Percentiles rank a stretch among this genome's conserved stretches.
These are phyloP conservation scores for Candida vaughaniae DNA, from an alignment of 805 yeast species.

Conservation along the genomic window DNA sequence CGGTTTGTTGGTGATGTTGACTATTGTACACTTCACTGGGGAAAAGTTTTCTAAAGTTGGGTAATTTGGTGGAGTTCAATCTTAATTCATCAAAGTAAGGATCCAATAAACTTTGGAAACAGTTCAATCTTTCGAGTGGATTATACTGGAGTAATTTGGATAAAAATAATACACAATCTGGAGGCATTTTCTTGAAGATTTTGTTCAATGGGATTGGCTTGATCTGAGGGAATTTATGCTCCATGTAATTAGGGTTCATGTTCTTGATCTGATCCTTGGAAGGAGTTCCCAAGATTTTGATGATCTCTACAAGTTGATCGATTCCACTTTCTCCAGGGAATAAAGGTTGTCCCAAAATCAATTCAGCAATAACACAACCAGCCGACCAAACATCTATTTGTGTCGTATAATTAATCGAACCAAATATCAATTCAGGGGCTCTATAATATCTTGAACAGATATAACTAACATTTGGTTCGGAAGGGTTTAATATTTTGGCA, in stretches of 20 bases:
- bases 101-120: constrained; percentile 52
- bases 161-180: constrained; percentile 56
- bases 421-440: constrained; percentile 97
- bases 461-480: constrained; percentile 93
- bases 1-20: constrained; percentile 29
- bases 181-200: constrained; percentile 58
- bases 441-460: constrained; percentile 96
- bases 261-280: constrained; percentile 85
- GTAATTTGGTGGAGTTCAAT: constrained; percentile 34
- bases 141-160: constrained; percentile 62
- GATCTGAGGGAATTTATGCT: constrained; percentile 89
- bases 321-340: constrained; percentile 98
- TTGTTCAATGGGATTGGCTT: constrained; percentile 72
- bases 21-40: constrained; percentile 30
- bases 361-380: constrained; percentile 97
- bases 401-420: constrained; percentile 94
- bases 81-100: constrained; percentile 57
- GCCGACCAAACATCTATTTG: constrained; percentile 98
- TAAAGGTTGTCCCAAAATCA: constrained; percentile 90
- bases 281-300: constrained; percentile 95
- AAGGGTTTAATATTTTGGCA: constrained; percentile 85
- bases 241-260: constrained; percentile 97
- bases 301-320: constrained; percentile 95
- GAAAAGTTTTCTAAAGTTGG: constrained; percentile 44
- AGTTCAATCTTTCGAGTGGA: constrained; percentile 62